Evolutionary conservation across 441 rosid species (phyloP), one percentile per base, ranked within the genome.

Genomic region (Erodium moschatum): DNA sequence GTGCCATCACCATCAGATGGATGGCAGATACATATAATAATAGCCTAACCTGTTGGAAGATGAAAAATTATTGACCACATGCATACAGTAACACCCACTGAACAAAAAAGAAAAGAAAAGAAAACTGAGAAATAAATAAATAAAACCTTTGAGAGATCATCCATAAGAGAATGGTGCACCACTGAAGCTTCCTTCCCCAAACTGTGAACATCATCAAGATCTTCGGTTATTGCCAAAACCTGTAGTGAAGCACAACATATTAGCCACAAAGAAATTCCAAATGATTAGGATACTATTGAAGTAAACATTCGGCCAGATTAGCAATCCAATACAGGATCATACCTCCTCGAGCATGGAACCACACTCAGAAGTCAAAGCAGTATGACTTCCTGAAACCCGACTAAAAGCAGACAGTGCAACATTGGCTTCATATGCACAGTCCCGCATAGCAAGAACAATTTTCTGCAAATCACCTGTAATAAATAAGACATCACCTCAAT

Each of bases 321-420:
- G 56, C 56, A 48, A 48, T 48, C 48, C 48, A 42, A 9, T 42
- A 10, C 48, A 7, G 38, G 64, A 65, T 42, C 70, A 73, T 81
- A 93, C 98, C 97, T 94, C 98, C 78, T 94, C 93, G 66, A 94
- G 96, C 98, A 94, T 91, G 77, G 96, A 89, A 77, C 97, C 96
- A 75, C 96, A 83, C 81, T 91, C 98, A 48, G 96, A 82, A 75
- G 98, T 94, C 84, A 94, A 85, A 77, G 96, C 93, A 75, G 98
- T 88, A 77, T 89, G 91, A 70, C 88, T 84, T 81, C 87, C 91
- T 60, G 92, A 86, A 68, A 91, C 84, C 73, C 79, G 91, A 77
- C 82, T 77, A 84, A 85, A 94, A 71, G 96, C 77, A 81, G 96
- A 83, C 65, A 89, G 78, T 24, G 93, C 88, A 76, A 83, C 81